Base-by-base conservation (phyloP, 1,139 yeast genomes). In the Suhomyces bolitotheri region DNA sequence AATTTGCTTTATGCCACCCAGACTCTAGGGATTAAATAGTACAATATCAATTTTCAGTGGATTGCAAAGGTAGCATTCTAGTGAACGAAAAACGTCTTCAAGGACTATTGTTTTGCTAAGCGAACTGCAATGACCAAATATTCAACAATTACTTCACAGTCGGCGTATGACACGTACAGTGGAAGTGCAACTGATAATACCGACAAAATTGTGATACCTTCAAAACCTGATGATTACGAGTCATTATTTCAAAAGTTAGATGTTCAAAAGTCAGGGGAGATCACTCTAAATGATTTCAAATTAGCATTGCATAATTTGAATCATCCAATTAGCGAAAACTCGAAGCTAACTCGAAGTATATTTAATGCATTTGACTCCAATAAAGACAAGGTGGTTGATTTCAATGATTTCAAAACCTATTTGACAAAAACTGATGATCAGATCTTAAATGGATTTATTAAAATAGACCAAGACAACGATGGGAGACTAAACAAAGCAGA, bases 391-490 rank as follows among this genome's bases (percentile, higher is more conserved):
- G 61, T 67, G 7, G 71, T 82, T 16, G 83, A 80, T 50, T 77
- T 72, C 41, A 64, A 66, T 17, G 88, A 82, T 52, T 84, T 85
- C 53, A 73, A 76, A 44, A 58, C 62, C 24, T 85, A 82, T 54
- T 73, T 83, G 22, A 57, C 66, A 4, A 66, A 69, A 14, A 84
- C 92, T 1, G 94, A 85, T 49, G 67, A 66, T 23, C 92, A 86
- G 54, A 81, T 89, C 38, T 71, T 75, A 36, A 66, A 62, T 31
- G 92, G 96, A 0, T 89, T 89, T 55, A 66, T 70, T 36, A 73
- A 70, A 40, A 73, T 89, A 27, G 97, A 89, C 58, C 66, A 66
- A 36, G 90, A 88, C 53, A 66, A 80, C 34, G 95, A 87, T 54
- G 96, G 97, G 1, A 73, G 62, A 41, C 71, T 89, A 25, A 78